These are phyloP conservation scores for Aspergillus brasiliensis DNA, from an alignment of 2,329 filamentous ascomycete genomes.

Conservation along the genomic window DNA sequence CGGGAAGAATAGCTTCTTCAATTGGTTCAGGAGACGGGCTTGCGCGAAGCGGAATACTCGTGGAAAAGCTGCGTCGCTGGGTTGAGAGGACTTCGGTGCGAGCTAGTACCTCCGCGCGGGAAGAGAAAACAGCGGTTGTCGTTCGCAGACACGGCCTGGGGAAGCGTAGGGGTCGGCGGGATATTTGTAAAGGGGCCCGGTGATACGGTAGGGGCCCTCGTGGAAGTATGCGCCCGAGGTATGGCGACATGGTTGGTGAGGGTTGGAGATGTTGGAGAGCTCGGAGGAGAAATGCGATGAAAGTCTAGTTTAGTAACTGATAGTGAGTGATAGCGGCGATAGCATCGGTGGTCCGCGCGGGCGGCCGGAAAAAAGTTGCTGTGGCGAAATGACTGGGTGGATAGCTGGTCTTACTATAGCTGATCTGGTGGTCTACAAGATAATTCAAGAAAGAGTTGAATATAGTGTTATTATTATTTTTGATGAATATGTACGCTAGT, in stretches of 20 bases:
- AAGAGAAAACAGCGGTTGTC: slow-evolving; percentile 5
- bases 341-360: slow-evolving; percentile 22
- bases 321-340: slow-evolving; percentile 22
- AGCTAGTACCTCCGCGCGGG: too few species aligned
- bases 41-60: slow-evolving; percentile 10
- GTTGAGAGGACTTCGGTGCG: slow-evolving; percentile 4
- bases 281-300: slow-evolving; percentile 6
- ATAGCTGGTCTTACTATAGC: not conserved
- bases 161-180: slow-evolving; percentile 2
- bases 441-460: too few species aligned
- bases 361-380: slow-evolving; percentile 19
- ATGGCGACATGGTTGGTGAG: slow-evolving; percentile 33
- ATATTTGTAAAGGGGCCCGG: not conserved
- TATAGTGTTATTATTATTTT: not conserved
- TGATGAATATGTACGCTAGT: not conserved
- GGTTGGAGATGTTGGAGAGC: slow-evolving; percentile 2
- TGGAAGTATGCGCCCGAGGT: slow-evolving; percentile 27
- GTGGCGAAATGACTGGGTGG: slow-evolving; percentile 17
- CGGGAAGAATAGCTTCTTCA: slow-evolving; percentile 43
- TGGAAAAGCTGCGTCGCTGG: slow-evolving; percentile 25
- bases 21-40: slow-evolving; percentile 17
- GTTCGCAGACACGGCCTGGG: not conserved
- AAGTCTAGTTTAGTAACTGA: not conserved
- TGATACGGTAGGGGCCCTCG: slow-evolving; percentile 17
- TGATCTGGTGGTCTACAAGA: not conserved